Conservation (phyloP, 176 grass and related monocot genomes). For the Aegilops tauschii region DNA sequence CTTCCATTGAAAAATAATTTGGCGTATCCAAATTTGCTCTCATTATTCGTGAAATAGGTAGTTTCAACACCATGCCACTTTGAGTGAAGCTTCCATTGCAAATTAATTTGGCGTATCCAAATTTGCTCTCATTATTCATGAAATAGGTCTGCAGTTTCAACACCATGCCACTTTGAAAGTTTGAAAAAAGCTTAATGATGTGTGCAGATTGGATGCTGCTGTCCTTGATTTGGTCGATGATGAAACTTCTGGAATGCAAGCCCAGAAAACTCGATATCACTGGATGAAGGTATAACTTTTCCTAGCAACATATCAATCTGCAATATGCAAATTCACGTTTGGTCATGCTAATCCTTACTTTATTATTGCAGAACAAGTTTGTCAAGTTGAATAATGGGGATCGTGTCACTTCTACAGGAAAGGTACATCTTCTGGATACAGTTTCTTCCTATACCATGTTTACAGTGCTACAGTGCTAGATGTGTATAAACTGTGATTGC, state of each 20-base stretch:
- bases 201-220: slow-evolving; percentile 83
- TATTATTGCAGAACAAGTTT: slow-evolving; percentile 73
- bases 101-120: neutral
- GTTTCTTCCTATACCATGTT: neutral
- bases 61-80: neutral
- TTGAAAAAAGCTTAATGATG: slow-evolving; percentile 20
- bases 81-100: slow-evolving; percentile 6
- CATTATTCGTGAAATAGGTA: slow-evolving; percentile 14
- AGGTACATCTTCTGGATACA: slow-evolving; percentile 46
- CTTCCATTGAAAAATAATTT: slow-evolving; percentile 5
- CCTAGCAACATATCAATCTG: neutral
- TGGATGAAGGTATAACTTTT: slow-evolving; percentile 82
- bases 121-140: slow-evolving; percentile 3
- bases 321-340: slow-evolving; percentile 19
- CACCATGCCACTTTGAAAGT: neutral
- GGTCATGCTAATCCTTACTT: slow-evolving; percentile 21
- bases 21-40: neutral
- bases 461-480: neutral
- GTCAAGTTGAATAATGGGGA: slow-evolving; percentile 89
- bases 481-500: neutral
- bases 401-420: slow-evolving; percentile 84
- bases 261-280: slow-evolving; percentile 89
- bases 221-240: slow-evolving; percentile 96
- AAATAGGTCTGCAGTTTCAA: neutral
- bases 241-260: slow-evolving; percentile 79